A percentile compares a stretch with the other conserved stretches of the same genome.
phyloP scores from a whole-genome alignment of 768 basidiomycete species.

The Lactifluus piperatus region DNA sequence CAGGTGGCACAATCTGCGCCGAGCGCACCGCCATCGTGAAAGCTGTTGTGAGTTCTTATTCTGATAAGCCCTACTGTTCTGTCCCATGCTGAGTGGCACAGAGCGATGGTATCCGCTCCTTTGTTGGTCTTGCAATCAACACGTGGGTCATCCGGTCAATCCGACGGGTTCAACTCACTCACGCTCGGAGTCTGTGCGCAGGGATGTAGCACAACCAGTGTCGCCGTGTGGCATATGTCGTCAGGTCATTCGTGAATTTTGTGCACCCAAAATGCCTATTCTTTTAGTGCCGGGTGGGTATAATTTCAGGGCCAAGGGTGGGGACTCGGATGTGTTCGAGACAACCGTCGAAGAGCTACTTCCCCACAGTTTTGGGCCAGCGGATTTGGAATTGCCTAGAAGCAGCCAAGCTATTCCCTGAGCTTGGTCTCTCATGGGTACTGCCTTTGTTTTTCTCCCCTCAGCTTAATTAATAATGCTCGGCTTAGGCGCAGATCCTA shows the following conservation, averaged over 20 bases:
- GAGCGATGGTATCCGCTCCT: slow-evolving; percentile 72
- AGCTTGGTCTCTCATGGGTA: too few relatives aligned
- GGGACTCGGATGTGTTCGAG: slow-evolving; percentile 8
- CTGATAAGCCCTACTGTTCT: neutral
- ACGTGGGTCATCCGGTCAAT: slow-evolving; percentile 40
- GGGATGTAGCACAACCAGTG: slow-evolving; percentile 56
- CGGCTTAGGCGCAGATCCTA: too few relatives aligned
- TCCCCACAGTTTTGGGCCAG: slow-evolving; percentile 20
- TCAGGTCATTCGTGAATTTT: slow-evolving; percentile 86
- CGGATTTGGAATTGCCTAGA: slow-evolving; percentile 14
- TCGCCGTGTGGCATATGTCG: slow-evolving; percentile 95
- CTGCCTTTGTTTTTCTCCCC: too few relatives aligned
- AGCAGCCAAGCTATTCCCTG: too few relatives aligned
- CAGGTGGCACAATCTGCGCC: slow-evolving; percentile 88
- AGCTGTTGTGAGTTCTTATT: slow-evolving; percentile 57
- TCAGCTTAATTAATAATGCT: too few relatives aligned
- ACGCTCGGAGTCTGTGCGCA: slow-evolving; percentile 24
- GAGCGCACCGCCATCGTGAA: slow-evolving; percentile 95
- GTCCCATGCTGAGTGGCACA: slow-evolving; percentile 24
- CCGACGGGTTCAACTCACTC: neutral
- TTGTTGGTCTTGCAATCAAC: slow-evolving; percentile 71
- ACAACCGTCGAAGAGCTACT: slow-evolving; percentile 14
- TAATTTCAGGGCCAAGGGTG: slow-evolving; percentile 14
- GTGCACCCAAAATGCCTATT: slow-evolving; percentile 60
- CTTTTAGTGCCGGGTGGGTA: slow-evolving; percentile 63